Evolutionary conservation across 2,329 filamentous ascomycete species (phyloP), one percentile per base, ranked within the genome.

Genomic region (Sporothrix sp.): DNA sequence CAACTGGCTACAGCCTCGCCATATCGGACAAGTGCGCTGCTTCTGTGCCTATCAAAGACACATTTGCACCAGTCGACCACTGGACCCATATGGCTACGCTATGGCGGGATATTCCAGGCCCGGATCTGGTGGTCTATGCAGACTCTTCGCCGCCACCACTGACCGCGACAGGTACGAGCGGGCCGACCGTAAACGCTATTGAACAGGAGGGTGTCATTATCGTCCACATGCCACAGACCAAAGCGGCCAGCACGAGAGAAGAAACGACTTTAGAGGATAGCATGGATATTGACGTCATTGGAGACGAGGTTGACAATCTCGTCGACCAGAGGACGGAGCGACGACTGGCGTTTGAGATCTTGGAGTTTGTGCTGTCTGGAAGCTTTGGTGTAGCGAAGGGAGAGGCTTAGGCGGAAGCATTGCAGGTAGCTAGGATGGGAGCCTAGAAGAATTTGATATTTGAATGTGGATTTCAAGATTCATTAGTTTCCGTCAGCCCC

Each of bases 51-150:
- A 88, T 94, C 57, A 71, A 75, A 16, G 89, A 95, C 62, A 73
- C 76, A 7, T 95, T 94, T 64, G 78, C 81, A 14, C 82, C 86
- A 0, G 76, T 85, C n/a, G 89, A 95, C 60, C 91, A 97, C 68
- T 97, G 91, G 89, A 86, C 94, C 65, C 97, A 91, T 91, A 88
- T 93, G 73, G 91, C 91, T 32, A 91, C 86, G 38, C 76, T 96
- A 20, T 97, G 91, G 91, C 82, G 90, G 9, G 87, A 88, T 9
- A 85, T 87, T 49, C 75, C 90, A 1, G 87, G 85, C 0, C 81
- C 91, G 0, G 91, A 97, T 65, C 69, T 91, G 40, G 85, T 85
- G 1, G 72, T 93, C 25, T 87, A 85, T 21, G 55, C 47, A 7
- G 55, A 58, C 38, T 11, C 13, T 20, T 36, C 43, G 32, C 39